Evolutionary conservation across 176 grass and related monocot species (phyloP), one percentile per base, ranked within the genome.

Genomic region (Oryza australiensis): DNA sequence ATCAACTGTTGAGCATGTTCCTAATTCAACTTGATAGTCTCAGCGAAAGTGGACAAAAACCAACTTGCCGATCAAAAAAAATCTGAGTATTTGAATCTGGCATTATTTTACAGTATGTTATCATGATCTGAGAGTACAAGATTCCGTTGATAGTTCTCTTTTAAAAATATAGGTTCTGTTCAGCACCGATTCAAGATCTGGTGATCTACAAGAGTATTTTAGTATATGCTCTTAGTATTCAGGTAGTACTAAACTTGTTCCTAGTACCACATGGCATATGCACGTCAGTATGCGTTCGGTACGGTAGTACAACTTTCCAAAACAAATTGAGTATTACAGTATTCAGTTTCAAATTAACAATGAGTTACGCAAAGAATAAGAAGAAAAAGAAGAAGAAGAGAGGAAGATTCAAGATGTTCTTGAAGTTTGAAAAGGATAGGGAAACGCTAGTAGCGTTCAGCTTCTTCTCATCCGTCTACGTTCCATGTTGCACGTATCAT

Each of bases 51-150:
- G 32, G 12, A n/a, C 5, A 46, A 37, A 62, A 23, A 40, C 3
- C 18, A 66, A 74, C n/a, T 49, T 63, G 48, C 6, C 8, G 28
- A 24, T 57, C 41, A 9, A 73, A 37, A 37, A 28, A 74, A 3
- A 18, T 4, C 4, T 15, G 9, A 66, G n/a, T 37, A 20, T 64
- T 75, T 33, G 15, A 32, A 64, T 51, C n/a, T 53, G 32, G 14
- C 32, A 4, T 45, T 64, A 42, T 55, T 75, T 79, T 79, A 68
- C 8, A 3, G 1, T 0, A 27, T 62, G 5, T 55, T 24, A 83
- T 74, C 69, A 15, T 1, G 81, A 70, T 80, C 76, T 24, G 70
- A 80, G 82, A 80, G 82, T 71, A 37, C 43, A 10, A 76, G 76
- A 89, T 89, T 89, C 77, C 29, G 20, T 70, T 18, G 0, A 4